Percentiles rank a stretch among this genome's conserved stretches.
Evolutionary conservation across 1,284 basidiomycete species (phyloP).

Genomic region (Psilocybe mexicana): DNA sequence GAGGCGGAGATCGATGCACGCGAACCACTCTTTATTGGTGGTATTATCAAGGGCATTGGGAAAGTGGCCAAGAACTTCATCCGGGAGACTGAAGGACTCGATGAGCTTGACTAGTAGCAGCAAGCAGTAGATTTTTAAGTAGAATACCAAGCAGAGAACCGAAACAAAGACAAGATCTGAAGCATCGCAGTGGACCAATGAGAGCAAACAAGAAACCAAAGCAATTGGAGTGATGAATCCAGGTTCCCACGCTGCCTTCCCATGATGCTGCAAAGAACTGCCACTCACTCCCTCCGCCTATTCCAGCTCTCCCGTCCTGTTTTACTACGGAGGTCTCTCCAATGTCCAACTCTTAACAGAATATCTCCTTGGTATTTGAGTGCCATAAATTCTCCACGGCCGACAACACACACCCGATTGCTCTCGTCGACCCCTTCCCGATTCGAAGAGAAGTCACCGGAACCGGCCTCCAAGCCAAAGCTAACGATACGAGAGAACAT

Average conservation of each 20-base stretch:
- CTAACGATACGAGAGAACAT: constrained; percentile 72
- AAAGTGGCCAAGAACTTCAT: constrained; percentile 3
- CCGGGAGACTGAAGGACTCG: constrained; percentile 3
- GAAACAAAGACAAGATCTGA: not conserved
- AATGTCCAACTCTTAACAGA: not conserved
- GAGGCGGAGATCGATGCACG: not conserved
- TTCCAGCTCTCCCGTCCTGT: constrained; percentile 12
- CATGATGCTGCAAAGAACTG: constrained; percentile 22
- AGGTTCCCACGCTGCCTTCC: constrained; percentile 16
- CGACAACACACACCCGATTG: constrained; percentile 12
- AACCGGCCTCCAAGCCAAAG: constrained; percentile 18
- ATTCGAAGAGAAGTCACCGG: constrained; percentile 11
- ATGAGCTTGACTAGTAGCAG: constrained; percentile 6
- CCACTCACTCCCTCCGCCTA: constrained; percentile 20
- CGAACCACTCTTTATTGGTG: not conserved
- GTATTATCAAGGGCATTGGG: constrained; percentile 1
- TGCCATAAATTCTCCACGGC: not conserved
- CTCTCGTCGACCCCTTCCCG: constrained; percentile 21
- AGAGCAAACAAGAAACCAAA: not conserved
- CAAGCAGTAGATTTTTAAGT: not conserved
- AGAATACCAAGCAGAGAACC: not conserved
- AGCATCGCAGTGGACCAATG: not conserved
- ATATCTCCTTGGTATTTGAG: not conserved
- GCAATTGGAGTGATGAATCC: too few relatives aligned
- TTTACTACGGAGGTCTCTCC: not conserved